Evolutionary conservation across 129 eudicot genomes (phyloP), one percentile per base, ranked within the genome.

Genomic region (Saposhnikovia divaricata): DNA sequence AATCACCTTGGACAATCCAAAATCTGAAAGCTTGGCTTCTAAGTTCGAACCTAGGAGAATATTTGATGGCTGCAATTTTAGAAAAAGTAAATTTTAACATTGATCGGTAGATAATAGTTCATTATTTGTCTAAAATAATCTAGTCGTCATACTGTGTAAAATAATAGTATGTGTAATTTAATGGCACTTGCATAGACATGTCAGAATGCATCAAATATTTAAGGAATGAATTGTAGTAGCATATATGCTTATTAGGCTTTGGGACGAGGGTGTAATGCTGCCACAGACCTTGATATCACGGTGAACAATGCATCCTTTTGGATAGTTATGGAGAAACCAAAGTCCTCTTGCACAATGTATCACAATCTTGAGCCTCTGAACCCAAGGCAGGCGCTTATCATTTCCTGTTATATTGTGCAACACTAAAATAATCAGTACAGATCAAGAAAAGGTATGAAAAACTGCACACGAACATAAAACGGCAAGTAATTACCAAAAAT

Each of bases 11-110:
- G 96, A 90, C 84, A 90, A 80, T 40, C 96, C 90, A 73, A 90
- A 90, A 78, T 88, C 96, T 9, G 92, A 90, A 75, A 90, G 92
- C 83, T 86, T 90, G 79, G 96, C 90, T 80, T 88, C 92, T 63
- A 77, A 83, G 55, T 86, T 86, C 76, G 82, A 57, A 43, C 96
- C 96, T n/a, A 88, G 82, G 39, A 90, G 89, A 83, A 90, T 90
- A 83, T 90, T 90, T 77, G 92, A 83, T 23, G 90, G 92, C 95
- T 90, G 89, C 82, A 83, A 68, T 27, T 23, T 37, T 13, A 53
- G 23, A 47, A 19, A 51, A 10, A 45, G 3, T 3, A 40, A 40
- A 40, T 40, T 40, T 40, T 40, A 40, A 40, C 43, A 59, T 23
- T 59, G 34, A 9, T 25, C 34, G 0, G 28, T 46, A 2, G 69